Percentiles rank a stretch among this genome's conserved stretches.
phyloP scores from a whole-genome alignment of 306 rosid species.

The Trichosanthes truncata region DNA sequence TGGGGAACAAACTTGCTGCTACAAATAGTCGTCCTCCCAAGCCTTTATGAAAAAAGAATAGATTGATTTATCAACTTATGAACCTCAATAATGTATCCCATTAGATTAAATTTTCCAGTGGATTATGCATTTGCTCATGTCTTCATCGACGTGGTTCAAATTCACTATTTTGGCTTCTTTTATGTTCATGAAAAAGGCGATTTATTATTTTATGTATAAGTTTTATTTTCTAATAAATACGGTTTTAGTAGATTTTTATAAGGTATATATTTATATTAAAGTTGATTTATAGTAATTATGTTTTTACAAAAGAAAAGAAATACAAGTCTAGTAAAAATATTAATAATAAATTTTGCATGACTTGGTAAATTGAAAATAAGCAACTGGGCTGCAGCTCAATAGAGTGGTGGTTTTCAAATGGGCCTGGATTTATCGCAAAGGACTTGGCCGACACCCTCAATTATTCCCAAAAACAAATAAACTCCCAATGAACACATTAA shows the following conservation, averaged over 20 bases:
- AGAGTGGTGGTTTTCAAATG: not conserved
- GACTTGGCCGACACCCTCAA: not conserved
- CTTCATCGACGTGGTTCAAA: no score
- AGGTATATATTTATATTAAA: not conserved
- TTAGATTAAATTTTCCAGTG: not conserved
- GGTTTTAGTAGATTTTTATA: not conserved
- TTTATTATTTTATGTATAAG: not conserved
- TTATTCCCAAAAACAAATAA: no score
- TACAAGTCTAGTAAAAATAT: not conserved
- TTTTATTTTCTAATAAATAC: not conserved
- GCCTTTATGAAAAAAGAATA: conserved; percentile 15
- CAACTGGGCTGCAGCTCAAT: not conserved
- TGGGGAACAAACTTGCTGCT: conserved; percentile 76
- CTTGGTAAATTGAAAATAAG: no score
- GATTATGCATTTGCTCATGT: not conserved
- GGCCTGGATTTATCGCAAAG: not conserved
- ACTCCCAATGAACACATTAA: no score
- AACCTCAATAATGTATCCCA: not conserved
- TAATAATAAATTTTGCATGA: no score
- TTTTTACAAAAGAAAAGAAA: not conserved
- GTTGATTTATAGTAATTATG: not conserved
- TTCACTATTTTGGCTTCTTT: not conserved
- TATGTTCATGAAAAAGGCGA: not conserved
- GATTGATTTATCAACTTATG: not conserved
- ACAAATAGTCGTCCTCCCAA: conserved; percentile 89